Base-by-base conservation (phyloP, 257 asterid genomes). In the Dorcoceras hygrometricum region DNA sequence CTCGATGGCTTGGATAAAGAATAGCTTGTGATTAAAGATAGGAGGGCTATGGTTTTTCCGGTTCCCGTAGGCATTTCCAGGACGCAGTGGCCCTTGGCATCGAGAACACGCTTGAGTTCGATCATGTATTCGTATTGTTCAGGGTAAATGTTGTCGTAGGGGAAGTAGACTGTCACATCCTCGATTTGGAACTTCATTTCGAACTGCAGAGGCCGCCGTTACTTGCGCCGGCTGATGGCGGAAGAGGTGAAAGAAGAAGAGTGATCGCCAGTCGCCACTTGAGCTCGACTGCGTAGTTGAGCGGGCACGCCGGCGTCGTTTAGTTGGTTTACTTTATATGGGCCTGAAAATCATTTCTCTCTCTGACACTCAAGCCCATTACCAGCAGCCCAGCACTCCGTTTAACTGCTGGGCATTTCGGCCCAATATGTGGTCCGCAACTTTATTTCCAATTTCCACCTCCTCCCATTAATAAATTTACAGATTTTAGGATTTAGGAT, bases 1-100 rank as follows among this genome's bases (percentile, higher is more conserved):
- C 80, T 83, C 43, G 95, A 81, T 28, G 88, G 95, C 59, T 90
- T 94, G 3, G 96, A 87, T 23, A 94, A 67, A 2, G 82, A 61
- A 73, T 94, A 94, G 57, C 99, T 94, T 2, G 99, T 94, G 79
- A 94, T 94, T 20, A 94, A 68, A 6, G 96, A 94, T 48, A 94
- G 95, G 22, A 94, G 74, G 4, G 99, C 92, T 12, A 94, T 94
- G 43, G 99, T 94, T 58, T 90, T 94, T 0, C 99, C 97, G 39
- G 99, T 94, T 34, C 99, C 99, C 0, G 99, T 94, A 10, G 99
- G 97, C 99, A 93, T 93, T 65, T 93, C 99, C 2, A 93, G 82
- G 43, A 93, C 91, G 78, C 92, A 88, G 62, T 93, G 97, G 12
- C 99, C 99, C 65, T 79, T 83, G 73, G 99, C 97, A 59, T 93